Evolutionary conservation across 2,329 filamentous ascomycete species (phyloP).

Genomic region (Ambrosiella beaveri): DNA sequence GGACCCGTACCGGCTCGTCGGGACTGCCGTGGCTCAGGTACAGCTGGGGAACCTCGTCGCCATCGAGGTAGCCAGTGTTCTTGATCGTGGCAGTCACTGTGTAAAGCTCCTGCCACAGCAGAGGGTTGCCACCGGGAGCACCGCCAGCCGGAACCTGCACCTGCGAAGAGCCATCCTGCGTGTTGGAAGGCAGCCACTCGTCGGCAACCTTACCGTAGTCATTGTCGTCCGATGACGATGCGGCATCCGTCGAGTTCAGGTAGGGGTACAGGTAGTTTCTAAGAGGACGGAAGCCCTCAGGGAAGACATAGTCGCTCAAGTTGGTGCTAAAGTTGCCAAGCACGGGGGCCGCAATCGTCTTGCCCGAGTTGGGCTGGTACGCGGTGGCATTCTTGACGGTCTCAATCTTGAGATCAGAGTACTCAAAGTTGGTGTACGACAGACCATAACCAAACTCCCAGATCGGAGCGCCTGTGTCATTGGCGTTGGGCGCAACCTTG

Average conservation of each 20-base stretch:
- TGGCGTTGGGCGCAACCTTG: slow-evolving; percentile 25
- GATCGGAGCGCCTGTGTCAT: slow-evolving; percentile 40
- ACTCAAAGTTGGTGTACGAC: slow-evolving; percentile 63
- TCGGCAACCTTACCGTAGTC: slow-evolving; percentile 41
- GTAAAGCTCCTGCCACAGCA: slow-evolving; percentile 53
- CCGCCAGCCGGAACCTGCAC: slow-evolving; percentile 32
- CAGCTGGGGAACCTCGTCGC: slow-evolving; percentile 59
- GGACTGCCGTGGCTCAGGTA: slow-evolving; percentile 70
- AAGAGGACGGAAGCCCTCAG: slow-evolving; percentile 34
- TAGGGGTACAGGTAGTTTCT: slow-evolving; percentile 52
- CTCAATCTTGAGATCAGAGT: slow-evolving; percentile 46
- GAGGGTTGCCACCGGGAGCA: slow-evolving; percentile 44
- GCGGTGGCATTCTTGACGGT: slow-evolving; percentile 27
- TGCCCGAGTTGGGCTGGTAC: slow-evolving; percentile 44
- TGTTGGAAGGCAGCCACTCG: slow-evolving; percentile 42
- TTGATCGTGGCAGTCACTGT: slow-evolving; percentile 48
- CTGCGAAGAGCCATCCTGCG: slow-evolving; percentile 38
- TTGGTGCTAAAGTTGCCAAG: slow-evolving; percentile 48
- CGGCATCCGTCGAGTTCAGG: slow-evolving; percentile 44
- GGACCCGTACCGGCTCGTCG: slow-evolving; percentile 45
- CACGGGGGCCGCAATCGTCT: slow-evolving; percentile 43
- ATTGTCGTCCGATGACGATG: slow-evolving; percentile 38
- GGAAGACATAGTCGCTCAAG: slow-evolving; percentile 51
- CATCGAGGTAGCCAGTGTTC: slow-evolving; percentile 48
- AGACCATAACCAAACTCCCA: slow-evolving; percentile 73